Base-by-base conservation (phyloP, 352 stramenopile species). In the Globisporangium middletonii region DNA sequence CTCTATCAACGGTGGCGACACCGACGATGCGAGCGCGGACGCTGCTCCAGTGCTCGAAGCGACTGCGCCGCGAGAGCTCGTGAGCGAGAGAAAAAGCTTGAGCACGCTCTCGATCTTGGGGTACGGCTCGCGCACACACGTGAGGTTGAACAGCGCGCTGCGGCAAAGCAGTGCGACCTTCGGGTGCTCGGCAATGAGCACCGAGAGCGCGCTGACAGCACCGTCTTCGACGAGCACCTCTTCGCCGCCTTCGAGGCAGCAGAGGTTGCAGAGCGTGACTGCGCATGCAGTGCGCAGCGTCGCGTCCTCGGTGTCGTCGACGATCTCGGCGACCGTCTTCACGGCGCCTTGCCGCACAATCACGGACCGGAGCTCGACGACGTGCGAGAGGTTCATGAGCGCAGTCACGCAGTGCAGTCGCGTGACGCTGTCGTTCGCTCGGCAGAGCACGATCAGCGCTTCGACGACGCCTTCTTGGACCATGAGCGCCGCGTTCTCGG, bases 381-480 rank as follows among this genome's bases (percentile, higher is more conserved):
- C 59, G 41, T 92, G 71, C 5, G 77, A 89, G 37, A 95, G 62
- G 53, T 96, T 92, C 79, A 94, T 93, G 16, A 97, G 72, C 4
- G 86, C 73, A 23, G 85, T 94, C 35, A 91, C 86, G 52, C 89
- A 96, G 51, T 90, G 56, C 18, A 90, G 63, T 7, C 67, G 72
- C 33, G 83, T 91, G 16, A 72, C 62, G 1, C 61, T 67, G 64
- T 96, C 73, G 18, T 81, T 79, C n/a, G 82, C 73, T 49, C 80
- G 72, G 18, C 75, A 89, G 0, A 97, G 63, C 27, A 76, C 62
- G 30, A 96, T 86, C 3, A 95, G 64, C 11, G 88, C 86, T 30
- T 95, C 72, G 6, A 96, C 86, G 1, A 92, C 89, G 44, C 92
- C 88, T 62, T 97, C 89, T 49, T 94, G 62, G 4, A 94, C 86